A percentile compares a stretch with the other conserved stretches of the same genome.
These are phyloP conservation scores for Fragaria iinumae DNA, from an alignment of 306 rosid species.

Conservation along the genomic window DNA sequence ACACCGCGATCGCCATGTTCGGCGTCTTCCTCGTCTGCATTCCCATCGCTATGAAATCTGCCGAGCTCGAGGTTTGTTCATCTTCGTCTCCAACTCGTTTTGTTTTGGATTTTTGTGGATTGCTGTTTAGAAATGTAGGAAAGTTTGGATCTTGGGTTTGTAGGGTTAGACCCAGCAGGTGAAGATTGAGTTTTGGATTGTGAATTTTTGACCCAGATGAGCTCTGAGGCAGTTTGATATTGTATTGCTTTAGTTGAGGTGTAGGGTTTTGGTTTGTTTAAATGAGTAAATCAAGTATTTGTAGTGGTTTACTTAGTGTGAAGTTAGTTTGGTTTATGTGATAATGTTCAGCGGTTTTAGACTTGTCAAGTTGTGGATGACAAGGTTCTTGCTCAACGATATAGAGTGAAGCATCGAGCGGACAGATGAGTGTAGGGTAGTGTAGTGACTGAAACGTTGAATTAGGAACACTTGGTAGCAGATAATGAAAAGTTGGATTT, in stretches of 20 bases:
- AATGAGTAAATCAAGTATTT: not conserved
- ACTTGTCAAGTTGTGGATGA: not conserved
- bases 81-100: not conserved
- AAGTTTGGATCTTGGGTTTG: not conserved
- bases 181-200: not conserved
- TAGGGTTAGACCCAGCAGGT: not conserved
- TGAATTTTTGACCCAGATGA: not conserved
- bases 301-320: not conserved
- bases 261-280: not conserved
- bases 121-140: not conserved
- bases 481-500: not conserved
- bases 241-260: not conserved
- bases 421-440: not conserved
- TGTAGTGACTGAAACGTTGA: not conserved
- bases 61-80: conserved; percentile 77
- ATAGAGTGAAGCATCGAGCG: not conserved
- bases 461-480: not conserved
- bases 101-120: not conserved
- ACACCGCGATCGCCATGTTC: conserved; percentile 88
- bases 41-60: conserved; percentile 94
- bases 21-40: conserved; percentile 85
- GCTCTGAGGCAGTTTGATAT: not conserved
- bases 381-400: not conserved
- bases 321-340: not conserved
- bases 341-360: not conserved